phyloP scores from a whole-genome alignment of 1,284 basidiomycete genomes.

The Trichosporon sp. region DNA sequence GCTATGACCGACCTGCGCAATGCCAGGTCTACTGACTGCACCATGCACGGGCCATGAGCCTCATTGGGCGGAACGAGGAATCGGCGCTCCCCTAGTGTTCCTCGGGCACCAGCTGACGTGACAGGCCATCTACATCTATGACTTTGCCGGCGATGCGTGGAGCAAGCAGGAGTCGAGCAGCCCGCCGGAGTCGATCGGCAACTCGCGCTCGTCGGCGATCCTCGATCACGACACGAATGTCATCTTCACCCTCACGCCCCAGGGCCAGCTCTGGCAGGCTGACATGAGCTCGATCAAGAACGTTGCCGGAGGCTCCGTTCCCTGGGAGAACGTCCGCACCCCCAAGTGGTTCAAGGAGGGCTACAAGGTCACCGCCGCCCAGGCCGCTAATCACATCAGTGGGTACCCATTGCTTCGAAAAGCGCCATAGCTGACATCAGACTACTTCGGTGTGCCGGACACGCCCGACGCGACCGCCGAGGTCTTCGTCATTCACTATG shows the following conservation, averaged over 20 bases:
- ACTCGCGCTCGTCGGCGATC: constrained; percentile 60
- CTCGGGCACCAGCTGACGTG: background rate
- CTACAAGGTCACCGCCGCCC: constrained; percentile 47
- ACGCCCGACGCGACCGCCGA: constrained; percentile 67
- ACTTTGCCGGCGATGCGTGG: constrained; percentile 53
- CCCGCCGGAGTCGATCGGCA: constrained; percentile 42
- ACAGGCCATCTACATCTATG: constrained; percentile 54
- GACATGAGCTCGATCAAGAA: constrained; percentile 66
- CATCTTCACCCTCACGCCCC: constrained; percentile 61
- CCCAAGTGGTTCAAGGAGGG: constrained; percentile 60
- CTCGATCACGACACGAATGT: constrained; percentile 88
- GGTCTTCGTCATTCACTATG: constrained; percentile 86
- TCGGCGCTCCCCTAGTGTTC: too few relatives aligned
- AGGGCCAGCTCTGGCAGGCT: constrained; percentile 61
- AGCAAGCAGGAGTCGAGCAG: constrained; percentile 53
- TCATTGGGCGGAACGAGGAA: background rate
- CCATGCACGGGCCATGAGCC: background rate
- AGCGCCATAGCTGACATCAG: constrained; percentile 41
- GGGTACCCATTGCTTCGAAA: constrained; percentile 20
- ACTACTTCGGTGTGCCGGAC: constrained; percentile 73
- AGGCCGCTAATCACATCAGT: constrained; percentile 55
- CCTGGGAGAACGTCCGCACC: constrained; percentile 66
- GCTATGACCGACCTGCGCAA: background rate
- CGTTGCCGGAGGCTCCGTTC: constrained; percentile 63
- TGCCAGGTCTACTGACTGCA: background rate